These are phyloP conservation scores for Cetraspora pellucida DNA, from an alignment of 192 early-diverging fungal genomes.

Conservation along the genomic window DNA sequence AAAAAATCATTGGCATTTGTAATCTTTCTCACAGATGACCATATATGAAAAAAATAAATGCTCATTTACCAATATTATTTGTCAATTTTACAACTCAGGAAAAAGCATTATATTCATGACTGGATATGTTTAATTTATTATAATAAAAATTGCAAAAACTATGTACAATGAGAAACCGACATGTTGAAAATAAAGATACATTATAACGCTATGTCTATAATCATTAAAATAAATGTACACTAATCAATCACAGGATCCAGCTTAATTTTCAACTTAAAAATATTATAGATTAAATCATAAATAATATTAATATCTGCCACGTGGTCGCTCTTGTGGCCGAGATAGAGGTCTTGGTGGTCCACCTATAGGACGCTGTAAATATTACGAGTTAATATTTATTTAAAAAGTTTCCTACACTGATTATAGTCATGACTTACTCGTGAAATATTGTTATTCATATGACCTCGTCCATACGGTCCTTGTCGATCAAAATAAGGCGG, in stretches of 20 bases:
- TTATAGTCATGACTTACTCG: background rate
- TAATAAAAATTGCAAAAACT: background rate
- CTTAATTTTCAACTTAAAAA: too few relatives aligned
- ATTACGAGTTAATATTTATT: background rate
- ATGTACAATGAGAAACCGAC: background rate
- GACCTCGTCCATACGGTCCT: background rate
- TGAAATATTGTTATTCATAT: conserved; percentile 12
- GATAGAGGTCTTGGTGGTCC: background rate
- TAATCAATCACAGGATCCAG: too few relatives aligned
- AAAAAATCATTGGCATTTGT: too few relatives aligned
- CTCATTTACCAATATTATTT: too few relatives aligned
- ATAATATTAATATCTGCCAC: conserved; percentile 10
- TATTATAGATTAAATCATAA: too few relatives aligned
- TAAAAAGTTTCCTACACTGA: background rate
- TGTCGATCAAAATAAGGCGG: conserved; percentile 1
- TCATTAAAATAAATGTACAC: background rate
- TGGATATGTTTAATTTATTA: too few relatives aligned
- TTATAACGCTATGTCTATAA: background rate
- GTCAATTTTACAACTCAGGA: too few relatives aligned
- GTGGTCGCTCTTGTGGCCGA: background rate
- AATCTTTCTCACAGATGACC: too few relatives aligned
- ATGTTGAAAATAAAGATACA: background rate
- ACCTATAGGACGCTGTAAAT: background rate
- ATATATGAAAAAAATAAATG: too few relatives aligned
- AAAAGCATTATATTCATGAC: too few relatives aligned